Evolutionary conservation across 176 grass and related monocot genomes (phyloP).

Genomic region (Phragmites australis): DNA sequence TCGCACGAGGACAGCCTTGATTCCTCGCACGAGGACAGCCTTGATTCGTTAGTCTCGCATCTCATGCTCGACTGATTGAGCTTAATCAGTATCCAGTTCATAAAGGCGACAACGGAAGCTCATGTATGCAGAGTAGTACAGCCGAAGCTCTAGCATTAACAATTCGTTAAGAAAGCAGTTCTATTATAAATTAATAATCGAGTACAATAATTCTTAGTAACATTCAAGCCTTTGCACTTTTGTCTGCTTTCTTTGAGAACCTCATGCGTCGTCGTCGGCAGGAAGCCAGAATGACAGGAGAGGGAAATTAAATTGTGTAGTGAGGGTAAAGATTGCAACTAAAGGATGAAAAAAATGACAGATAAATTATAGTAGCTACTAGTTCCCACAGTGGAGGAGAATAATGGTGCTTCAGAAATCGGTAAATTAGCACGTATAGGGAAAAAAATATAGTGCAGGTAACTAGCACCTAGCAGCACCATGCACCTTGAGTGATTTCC

Average conservation of each 20-base stretch:
- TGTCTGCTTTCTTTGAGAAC: neutral
- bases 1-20: neutral
- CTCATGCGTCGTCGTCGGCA: slow-evolving; percentile 17
- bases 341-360: neutral
- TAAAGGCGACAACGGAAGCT: neutral
- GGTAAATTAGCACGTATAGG: neutral
- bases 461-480: neutral
- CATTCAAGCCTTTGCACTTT: slow-evolving; percentile 12
- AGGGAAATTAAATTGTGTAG: neutral
- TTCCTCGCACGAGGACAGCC: too few species aligned
- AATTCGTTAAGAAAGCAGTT: neutral
- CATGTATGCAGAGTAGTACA: neutral
- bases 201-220: slow-evolving; percentile 9
- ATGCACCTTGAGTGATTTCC: neutral
- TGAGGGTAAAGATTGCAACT: neutral
- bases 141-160: neutral
- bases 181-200: slow-evolving; percentile 20
- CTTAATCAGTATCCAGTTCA: slow-evolving; percentile 13
- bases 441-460: neutral
- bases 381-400: neutral
- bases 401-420: neutral
- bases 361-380: neutral
- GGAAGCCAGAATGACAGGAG: neutral
- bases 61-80: neutral
- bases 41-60: neutral